phyloP scores from a whole-genome alignment of 495 filamentous ascomycete genomes.

The Eremomyces bilateralis region DNA sequence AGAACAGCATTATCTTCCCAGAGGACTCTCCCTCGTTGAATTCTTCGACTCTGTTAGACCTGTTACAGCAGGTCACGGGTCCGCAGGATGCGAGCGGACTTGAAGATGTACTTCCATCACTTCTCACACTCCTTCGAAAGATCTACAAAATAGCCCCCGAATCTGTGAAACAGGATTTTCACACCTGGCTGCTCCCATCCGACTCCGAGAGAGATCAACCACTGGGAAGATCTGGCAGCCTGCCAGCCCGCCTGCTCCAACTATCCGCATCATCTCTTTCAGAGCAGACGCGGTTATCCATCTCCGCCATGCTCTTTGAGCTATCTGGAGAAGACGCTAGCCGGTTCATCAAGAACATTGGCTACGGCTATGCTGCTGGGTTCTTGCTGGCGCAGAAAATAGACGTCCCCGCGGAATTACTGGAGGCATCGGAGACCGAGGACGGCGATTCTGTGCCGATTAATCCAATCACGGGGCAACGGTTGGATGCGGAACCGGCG shows the following conservation, averaged over 20 bases:
- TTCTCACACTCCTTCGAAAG: constrained; percentile 47
- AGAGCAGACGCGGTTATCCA: constrained; percentile 47
- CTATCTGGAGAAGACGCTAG: constrained; percentile 36
- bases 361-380: constrained; percentile 79
- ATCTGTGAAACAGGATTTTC: constrained; percentile 37
- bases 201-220: constrained; percentile 54
- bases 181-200: constrained; percentile 50
- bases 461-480: constrained; percentile 83
- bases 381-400: constrained; percentile 64
- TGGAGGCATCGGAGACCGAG: constrained; percentile 20
- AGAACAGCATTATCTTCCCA: too few relatives aligned
- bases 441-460: constrained; percentile 16
- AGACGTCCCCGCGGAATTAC: constrained; percentile 39
- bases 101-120: constrained; percentile 43
- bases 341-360: constrained; percentile 16
- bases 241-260: constrained; percentile 57
- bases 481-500: constrained; percentile 37
- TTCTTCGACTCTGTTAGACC: too few relatives aligned
- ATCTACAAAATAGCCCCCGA: constrained; percentile 54
- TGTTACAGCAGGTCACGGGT: too few relatives aligned
- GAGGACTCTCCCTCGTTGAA: too few relatives aligned
- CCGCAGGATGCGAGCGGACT: too few relatives aligned
- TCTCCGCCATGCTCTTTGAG: constrained; percentile 65
- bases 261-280: constrained; percentile 54
- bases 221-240: constrained; percentile 50